phyloP scores from a whole-genome alignment of 169 alveolate species.

The Miamiensis avidus region DNA sequence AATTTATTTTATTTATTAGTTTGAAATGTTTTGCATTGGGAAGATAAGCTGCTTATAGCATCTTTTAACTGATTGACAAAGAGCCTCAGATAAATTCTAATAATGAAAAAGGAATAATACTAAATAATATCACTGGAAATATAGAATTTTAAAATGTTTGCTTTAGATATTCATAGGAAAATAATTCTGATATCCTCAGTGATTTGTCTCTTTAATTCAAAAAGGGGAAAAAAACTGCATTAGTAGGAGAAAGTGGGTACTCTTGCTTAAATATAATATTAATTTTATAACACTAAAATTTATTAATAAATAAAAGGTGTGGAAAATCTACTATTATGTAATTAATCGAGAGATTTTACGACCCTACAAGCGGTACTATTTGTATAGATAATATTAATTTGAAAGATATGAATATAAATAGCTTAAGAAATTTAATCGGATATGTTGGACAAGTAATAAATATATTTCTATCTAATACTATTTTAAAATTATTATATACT shows the following conservation, averaged over 20 bases:
- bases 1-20: conserved; percentile 5
- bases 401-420: conserved; percentile 35
- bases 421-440: conserved; percentile 33
- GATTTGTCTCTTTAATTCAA: conserved; percentile 37
- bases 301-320: not conserved
- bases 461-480: no score
- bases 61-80: conserved; percentile 11
- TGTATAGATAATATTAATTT: conserved; percentile 62
- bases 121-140: conserved; percentile 35
- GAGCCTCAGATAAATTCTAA: not conserved
- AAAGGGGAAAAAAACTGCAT: conserved; percentile 68
- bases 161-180: conserved; percentile 52
- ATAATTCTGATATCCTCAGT: conserved; percentile 28
- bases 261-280: conserved; percentile 1
- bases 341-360: conserved; percentile 77
- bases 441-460: conserved; percentile 59
- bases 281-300: not conserved
- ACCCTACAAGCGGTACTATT: conserved; percentile 69
- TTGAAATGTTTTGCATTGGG: not conserved
- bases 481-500: no score
- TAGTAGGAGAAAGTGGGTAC: conserved; percentile 78
- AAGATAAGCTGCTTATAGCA: not conserved
- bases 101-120: conserved; percentile 5
- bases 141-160: conserved; percentile 47
- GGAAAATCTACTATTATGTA: conserved; percentile 82